These are phyloP conservation scores for Aspergillus olivimuriae DNA, from an alignment of 495 filamentous ascomycete genomes.

Conservation along the genomic window DNA sequence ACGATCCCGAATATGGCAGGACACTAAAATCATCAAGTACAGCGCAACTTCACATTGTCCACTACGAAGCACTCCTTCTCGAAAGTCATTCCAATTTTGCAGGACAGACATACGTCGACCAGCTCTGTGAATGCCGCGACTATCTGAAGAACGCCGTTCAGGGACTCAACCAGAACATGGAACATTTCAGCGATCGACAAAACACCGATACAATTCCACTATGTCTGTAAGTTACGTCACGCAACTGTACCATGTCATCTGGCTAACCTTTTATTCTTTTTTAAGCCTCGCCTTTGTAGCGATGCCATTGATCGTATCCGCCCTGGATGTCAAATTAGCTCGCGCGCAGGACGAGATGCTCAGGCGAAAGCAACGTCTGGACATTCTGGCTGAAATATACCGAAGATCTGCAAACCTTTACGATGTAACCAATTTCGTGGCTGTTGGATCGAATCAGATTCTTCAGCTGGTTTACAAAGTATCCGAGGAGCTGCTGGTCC, in stretches of 20 bases:
- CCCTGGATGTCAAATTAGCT: constrained; percentile 26
- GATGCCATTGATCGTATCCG: constrained; percentile 24
- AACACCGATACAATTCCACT: constrained; percentile 4
- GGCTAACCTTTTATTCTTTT: too few relatives aligned
- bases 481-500: constrained; percentile 19
- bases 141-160: constrained; percentile 16
- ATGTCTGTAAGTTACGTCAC: constrained; percentile 4
- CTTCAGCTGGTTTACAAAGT: constrained; percentile 22
- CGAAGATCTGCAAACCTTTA: constrained; percentile 20
- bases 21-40: constrained; percentile 6
- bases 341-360: constrained; percentile 11
- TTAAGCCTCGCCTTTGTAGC: constrained; percentile 22
- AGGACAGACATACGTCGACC: constrained; percentile 6
- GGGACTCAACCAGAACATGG: constrained; percentile 16
- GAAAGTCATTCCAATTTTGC: constrained; percentile 14
- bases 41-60: constrained; percentile 18
- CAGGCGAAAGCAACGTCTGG: constrained; percentile 12
- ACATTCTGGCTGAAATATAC: constrained; percentile 17
- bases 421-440: constrained; percentile 26
- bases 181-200: constrained; percentile 19
- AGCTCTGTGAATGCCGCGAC: constrained; percentile 9
- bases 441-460: constrained; percentile 22
- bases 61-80: constrained; percentile 17
- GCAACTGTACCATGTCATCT: too few relatives aligned
- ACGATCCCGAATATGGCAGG: too few relatives aligned